phyloP scores from a whole-genome alignment of 257 asterid genomes.

The Nicotiana tomentosiformis region DNA sequence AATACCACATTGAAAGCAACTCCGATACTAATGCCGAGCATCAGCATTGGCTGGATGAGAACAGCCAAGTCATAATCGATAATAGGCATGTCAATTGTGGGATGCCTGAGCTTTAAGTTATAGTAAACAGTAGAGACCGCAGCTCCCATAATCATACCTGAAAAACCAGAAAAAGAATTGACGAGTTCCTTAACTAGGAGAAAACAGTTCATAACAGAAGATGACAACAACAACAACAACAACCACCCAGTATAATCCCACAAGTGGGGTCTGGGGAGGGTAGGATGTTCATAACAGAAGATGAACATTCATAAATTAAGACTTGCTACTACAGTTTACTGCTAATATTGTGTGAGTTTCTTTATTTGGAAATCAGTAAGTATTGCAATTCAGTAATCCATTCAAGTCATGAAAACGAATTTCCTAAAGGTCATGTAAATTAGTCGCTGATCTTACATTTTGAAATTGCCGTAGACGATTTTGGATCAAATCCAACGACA shows the following conservation, averaged over 20 bases:
- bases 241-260: no score
- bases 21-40: conserved; percentile 94
- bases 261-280: no score
- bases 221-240: not conserved
- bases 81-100: conserved; percentile 85
- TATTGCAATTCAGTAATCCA: not conserved
- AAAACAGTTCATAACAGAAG: not conserved
- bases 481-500: conserved; percentile 81
- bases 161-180: conserved; percentile 1
- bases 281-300: not conserved
- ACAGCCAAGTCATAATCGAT: conserved; percentile 94
- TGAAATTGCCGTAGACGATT: conserved; percentile 92
- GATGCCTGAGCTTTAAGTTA: conserved; percentile 87
- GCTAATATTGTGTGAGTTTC: not conserved
- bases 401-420: not conserved
- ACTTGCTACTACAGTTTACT: not conserved
- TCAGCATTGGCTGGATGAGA: conserved; percentile 96
- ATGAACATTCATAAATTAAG: not conserved
- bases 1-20: conserved; percentile 88
- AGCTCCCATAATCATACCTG: conserved; percentile 99
- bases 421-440: not conserved
- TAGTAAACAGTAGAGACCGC: conserved; percentile 85
- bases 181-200: not conserved
- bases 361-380: not conserved
- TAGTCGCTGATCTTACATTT: conserved; percentile 54